phyloP scores from a whole-genome alignment of 306 rosid species.

The Pueraria montana region DNA sequence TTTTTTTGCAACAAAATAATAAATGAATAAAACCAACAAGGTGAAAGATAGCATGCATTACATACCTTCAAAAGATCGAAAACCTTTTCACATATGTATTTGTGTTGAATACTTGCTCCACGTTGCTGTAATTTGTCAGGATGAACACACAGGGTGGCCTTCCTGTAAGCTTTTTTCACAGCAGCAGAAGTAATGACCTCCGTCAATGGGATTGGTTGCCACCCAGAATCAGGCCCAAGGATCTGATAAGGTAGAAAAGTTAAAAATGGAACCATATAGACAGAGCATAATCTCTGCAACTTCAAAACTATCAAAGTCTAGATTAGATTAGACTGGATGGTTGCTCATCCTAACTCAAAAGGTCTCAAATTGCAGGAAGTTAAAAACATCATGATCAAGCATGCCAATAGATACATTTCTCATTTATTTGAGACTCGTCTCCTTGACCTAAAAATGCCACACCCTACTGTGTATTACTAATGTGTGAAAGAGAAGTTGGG shows the following conservation, averaged over 20 bases:
- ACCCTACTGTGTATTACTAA: not conserved
- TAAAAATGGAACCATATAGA: constrained; percentile 19
- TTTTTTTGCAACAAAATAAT: not conserved
- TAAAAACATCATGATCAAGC: not conserved
- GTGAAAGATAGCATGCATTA: constrained; percentile 36
- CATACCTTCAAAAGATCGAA: constrained; percentile 95
- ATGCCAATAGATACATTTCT: not conserved
- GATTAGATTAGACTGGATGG: not conserved
- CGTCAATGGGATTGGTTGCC: constrained; percentile 91
- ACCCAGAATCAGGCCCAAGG: constrained; percentile 88
- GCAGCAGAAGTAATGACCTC: constrained; percentile 95
- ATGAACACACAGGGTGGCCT: constrained; percentile 95
- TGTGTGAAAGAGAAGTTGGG: not conserved
- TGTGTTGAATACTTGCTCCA: constrained; percentile 91
- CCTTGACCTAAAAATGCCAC: not conserved
- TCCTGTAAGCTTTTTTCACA: constrained; percentile 93
- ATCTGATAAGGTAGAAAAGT: constrained; percentile 62
- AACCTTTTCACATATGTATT: constrained; percentile 92
- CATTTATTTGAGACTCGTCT: not conserved
- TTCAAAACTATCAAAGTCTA: constrained; percentile 4
- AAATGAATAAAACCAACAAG: constrained; percentile 7
- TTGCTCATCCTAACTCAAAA: not conserved
- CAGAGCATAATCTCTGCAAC: constrained; percentile 19
- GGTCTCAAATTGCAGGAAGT: constrained; percentile 35
- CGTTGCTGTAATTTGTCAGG: constrained; percentile 98